Conservation (phyloP, 805 yeast genomes). For the Vanderwaltozyma tropicalis region DNA sequence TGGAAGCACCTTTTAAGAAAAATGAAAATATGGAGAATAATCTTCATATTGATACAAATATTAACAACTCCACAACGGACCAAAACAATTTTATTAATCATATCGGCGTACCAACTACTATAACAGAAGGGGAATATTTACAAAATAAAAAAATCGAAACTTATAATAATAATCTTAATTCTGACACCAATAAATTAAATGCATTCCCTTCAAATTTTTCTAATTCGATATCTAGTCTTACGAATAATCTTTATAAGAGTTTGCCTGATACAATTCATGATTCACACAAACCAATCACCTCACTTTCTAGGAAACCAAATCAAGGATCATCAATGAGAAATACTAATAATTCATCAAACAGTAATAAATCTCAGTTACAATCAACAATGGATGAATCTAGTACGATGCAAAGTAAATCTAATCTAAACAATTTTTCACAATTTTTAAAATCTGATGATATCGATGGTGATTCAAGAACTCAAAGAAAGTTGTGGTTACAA, state of each 20-base stretch:
- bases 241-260: conserved; percentile 21
- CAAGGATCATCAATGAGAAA: not conserved
- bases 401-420: not conserved
- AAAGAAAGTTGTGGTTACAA: conserved; percentile 76
- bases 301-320: not conserved
- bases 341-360: not conserved
- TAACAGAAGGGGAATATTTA: too few species aligned
- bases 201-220: conserved; percentile 12
- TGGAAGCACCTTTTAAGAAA: conserved; percentile 31
- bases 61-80: not conserved
- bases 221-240: conserved; percentile 25
- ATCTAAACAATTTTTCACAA: conserved; percentile 31
- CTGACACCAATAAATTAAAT: not conserved
- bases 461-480: conserved; percentile 59
- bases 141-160: not conserved
- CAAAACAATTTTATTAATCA: not conserved
- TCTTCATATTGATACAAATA: not conserved
- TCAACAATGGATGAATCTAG: not conserved
- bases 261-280: conserved; percentile 8
- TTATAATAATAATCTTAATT: not conserved
- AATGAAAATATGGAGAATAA: not conserved
- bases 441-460: conserved; percentile 31
- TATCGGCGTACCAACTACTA: not conserved
- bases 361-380: not conserved
- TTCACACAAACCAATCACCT: not conserved